Base-by-base conservation (phyloP, 1,139 yeast genomes). In the Yamadazyma sp. region DNA sequence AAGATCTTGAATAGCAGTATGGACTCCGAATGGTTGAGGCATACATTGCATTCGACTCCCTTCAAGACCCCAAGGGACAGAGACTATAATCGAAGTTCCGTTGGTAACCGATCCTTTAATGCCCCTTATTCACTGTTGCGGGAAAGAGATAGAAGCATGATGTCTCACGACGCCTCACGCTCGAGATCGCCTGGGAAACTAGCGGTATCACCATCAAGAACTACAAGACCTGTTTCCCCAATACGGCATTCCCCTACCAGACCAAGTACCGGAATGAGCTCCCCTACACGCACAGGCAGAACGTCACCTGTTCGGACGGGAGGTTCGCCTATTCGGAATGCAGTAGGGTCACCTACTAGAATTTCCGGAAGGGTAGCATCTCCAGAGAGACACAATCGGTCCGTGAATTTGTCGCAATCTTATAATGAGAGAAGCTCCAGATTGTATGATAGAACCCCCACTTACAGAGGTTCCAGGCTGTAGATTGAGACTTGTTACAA, bases 1-100 rank as follows among this genome's bases (percentile, higher is more conserved):
- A 17, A 36, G n/a, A 14, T 40, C 2, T 23, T 43, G 26, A 42
- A 44, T 25, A 42, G 42, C 27, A 42, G 44, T 31, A 39, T 42
- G 38, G 46, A 40, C 18, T 40, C 43, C 9, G 46, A 43, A 4
- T 43, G 46, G 46, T 22, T 40, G 14, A 33, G 38, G 17, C 29
- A 29, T 13, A 38, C 42, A 10, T 30, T 27, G 4, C 43, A 43
- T 33, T 43, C 46, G 1, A 43, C 46, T 11, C 46, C 46, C 2
- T 43, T 38, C 24, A 43, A 35, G 31, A 38, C 41, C 11, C 41
- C 41, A 8, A 13, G 31, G n/a, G 30, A 34, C n/a, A 40, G 43
- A 28, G 37, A 35, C n/a, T n/a, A 23, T 14, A 39, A 24, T 13
- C 25, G 39, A 6, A 31, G 32, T 21, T 30, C 38, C 14, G 13